A percentile compares a stretch with the other conserved stretches of the same genome.
Conservation (phyloP, 2,329 filamentous ascomycete genomes). For the Claviceps purpurea region DNA sequence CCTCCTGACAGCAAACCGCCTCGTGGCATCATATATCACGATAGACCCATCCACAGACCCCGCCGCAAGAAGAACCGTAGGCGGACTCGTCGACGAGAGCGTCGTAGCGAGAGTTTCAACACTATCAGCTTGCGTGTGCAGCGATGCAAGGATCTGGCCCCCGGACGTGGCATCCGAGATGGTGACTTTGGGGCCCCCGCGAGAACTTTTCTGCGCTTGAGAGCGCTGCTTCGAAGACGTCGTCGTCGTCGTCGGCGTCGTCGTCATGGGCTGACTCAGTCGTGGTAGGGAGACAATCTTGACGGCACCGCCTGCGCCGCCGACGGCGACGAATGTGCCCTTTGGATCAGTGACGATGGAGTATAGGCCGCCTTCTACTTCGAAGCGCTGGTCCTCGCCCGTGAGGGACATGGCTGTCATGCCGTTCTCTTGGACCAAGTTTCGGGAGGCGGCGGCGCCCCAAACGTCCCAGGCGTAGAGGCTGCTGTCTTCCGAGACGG, state of each 20-base stretch:
- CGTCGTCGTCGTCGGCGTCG: conserved; percentile 6
- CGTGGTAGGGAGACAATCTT: conserved; percentile 75
- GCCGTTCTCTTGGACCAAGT: conserved; percentile 36
- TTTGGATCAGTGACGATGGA: conserved; percentile 72
- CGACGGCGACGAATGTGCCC: conserved; percentile 68
- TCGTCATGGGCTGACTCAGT: conserved; percentile 19
- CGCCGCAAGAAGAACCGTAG: conserved; percentile 45
- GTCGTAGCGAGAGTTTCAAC: conserved; percentile 65
- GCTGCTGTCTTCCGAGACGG: conserved; percentile 76
- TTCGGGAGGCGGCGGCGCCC: conserved; percentile 54
- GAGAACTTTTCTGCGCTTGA: not conserved
- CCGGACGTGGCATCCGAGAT: conserved; percentile 25
- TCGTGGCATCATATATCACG: conserved; percentile 72
- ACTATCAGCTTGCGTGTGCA: conserved; percentile 63
- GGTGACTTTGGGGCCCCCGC: conserved; percentile 16
- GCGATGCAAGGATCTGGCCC: conserved; percentile 60
- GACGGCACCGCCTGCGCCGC: conserved; percentile 77
- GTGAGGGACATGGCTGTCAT: conserved; percentile 65
- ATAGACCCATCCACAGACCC: conserved; percentile 66
- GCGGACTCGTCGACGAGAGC: conserved; percentile 23
- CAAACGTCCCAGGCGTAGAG: conserved; percentile 91
- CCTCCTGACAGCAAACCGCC: conserved; percentile 74
- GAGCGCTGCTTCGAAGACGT: not conserved
- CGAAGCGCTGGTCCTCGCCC: conserved; percentile 74
- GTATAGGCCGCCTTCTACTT: conserved; percentile 82